Evolutionary conservation across 23 red algal genomes (phyloP), one percentile per base, ranked within the genome.

Genomic region (Gracilaria gracilis): DNA sequence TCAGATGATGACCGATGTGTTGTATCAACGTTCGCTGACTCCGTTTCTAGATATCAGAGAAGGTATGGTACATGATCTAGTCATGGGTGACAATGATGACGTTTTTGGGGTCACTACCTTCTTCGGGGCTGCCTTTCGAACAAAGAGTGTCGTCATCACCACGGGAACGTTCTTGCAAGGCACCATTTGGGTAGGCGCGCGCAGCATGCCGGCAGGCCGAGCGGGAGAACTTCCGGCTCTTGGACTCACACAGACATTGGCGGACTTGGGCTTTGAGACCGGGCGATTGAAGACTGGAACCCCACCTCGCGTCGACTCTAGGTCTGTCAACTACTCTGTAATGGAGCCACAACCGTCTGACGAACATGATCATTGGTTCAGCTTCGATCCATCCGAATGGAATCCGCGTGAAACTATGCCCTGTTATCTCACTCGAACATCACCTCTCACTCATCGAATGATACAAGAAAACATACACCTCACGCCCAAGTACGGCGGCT

Each of bases 401-500:
- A 92, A 87, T 11, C 81, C 66, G 9, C 83, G 93, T 5, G 79
- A 95, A 79, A 95, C 84, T 1, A 87, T 99, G 79, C 70, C 83
- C n/a, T 99, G 97, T 83, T 83, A 99, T 86, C 83, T 99, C 53
- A 99, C 97, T 3, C 82, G 97, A 33, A 99, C 97, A 14, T 96
- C 97, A 4, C 75, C 82, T 19, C 55, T 34, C 46, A 99, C 97
- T 37, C 97, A 99, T 76, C 19, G 91, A 24, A 81, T 99, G 80
- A 99, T 99, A 66, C 94, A 87, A n/a, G 94, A 96, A 3, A 99
- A 96, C 85, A 67, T 99, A 0, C 97, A 99, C 42, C 81, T 72
- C 39, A 99, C 97, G 27, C 97, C 97, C 71, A 96, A 99, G 91
- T 99, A 99, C 82, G 97, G 97, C 24, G 94, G 94, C 15, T 96